These are phyloP conservation scores for Coemansia sp. DNA, from an alignment of 192 early-diverging fungal species.

Conservation along the genomic window DNA sequence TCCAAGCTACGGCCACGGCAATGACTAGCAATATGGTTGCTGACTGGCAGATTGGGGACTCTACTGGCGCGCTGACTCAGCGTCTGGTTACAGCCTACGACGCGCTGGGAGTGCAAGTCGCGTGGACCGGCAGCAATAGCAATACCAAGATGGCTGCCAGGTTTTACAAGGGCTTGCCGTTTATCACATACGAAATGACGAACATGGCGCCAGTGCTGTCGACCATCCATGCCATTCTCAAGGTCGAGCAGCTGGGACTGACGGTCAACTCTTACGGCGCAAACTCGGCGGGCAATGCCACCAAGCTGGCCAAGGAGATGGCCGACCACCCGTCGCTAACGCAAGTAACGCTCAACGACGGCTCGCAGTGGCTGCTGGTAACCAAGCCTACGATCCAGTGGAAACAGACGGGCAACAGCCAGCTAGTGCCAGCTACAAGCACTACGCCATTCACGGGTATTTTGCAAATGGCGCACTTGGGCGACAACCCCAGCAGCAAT, in stretches of 20 bases:
- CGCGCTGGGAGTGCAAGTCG: conserved; percentile 50
- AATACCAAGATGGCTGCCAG: conserved; percentile 40
- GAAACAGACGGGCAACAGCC: conserved; percentile 23
- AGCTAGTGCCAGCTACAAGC: not conserved
- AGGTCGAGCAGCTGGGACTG: conserved; percentile 21
- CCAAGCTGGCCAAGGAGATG: conserved; percentile 21
- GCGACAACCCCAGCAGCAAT: conserved; percentile 35
- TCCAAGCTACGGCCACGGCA: conserved; percentile 7
- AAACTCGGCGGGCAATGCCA: not conserved
- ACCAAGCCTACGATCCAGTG: conserved; percentile 47
- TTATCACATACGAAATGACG: conserved; percentile 51
- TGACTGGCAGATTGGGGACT: conserved; percentile 41
- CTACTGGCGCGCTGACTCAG: conserved; percentile 20
- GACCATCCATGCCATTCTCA: conserved; percentile 52
- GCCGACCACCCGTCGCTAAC: conserved; percentile 37
- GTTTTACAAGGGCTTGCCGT: conserved; percentile 59
- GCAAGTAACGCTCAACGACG: conserved; percentile 52
- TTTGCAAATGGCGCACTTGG: conserved; percentile 55
- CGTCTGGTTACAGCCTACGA: conserved; percentile 40
- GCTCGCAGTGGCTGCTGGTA: conserved; percentile 50
- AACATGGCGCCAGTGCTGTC: conserved; percentile 29
- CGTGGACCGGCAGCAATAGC: conserved; percentile 28
- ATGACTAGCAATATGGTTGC: conserved; percentile 28
- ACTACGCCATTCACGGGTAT: conserved; percentile 33
- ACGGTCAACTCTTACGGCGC: conserved; percentile 29